phyloP scores from a whole-genome alignment of 805 yeast genomes.

The Ogataea henricii region DNA sequence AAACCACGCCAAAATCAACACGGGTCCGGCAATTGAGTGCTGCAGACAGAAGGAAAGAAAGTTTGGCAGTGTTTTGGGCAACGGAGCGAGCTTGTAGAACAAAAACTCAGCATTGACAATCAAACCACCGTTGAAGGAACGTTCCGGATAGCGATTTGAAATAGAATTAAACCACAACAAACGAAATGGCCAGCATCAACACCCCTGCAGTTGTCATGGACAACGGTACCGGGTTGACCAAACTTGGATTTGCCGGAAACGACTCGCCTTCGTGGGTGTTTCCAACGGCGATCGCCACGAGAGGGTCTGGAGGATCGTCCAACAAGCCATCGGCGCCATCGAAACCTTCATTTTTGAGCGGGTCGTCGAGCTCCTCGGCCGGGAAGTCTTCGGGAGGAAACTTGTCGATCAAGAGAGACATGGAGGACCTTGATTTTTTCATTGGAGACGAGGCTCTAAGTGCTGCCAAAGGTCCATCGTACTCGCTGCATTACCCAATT shows the following conservation, averaged over 20 bases:
- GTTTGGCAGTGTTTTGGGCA: not conserved
- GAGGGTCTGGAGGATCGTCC: conserved; percentile 44
- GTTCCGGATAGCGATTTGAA: not conserved
- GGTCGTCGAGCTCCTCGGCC: conserved; percentile 28
- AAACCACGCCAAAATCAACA: not conserved
- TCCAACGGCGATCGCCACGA: conserved; percentile 94
- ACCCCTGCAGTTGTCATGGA: conserved; percentile 93
- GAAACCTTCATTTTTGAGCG: conserved; percentile 47
- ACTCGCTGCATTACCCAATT: conserved; percentile 87
- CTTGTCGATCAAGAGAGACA: conserved; percentile 71
- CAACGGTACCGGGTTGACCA: conserved; percentile 98
- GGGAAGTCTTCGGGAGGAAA: conserved; percentile 38
- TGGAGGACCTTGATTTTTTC: conserved; percentile 90
- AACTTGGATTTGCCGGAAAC: conserved; percentile 97
- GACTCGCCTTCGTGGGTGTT: conserved; percentile 96
- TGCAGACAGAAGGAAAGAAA: not conserved
- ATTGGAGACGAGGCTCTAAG: conserved; percentile 94
- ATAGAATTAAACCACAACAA: not conserved
- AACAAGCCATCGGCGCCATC: conserved; percentile 45
- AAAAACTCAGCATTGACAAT: not conserved
- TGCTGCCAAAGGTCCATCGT: conserved; percentile 89
- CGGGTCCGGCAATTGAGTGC: conserved; percentile 5
- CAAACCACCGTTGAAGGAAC: not conserved
- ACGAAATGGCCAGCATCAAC: conserved; percentile 50
- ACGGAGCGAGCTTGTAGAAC: not conserved